These are phyloP conservation scores for Brettanomyces naardenensis DNA, from an alignment of 805 yeast species.

Conservation along the genomic window DNA sequence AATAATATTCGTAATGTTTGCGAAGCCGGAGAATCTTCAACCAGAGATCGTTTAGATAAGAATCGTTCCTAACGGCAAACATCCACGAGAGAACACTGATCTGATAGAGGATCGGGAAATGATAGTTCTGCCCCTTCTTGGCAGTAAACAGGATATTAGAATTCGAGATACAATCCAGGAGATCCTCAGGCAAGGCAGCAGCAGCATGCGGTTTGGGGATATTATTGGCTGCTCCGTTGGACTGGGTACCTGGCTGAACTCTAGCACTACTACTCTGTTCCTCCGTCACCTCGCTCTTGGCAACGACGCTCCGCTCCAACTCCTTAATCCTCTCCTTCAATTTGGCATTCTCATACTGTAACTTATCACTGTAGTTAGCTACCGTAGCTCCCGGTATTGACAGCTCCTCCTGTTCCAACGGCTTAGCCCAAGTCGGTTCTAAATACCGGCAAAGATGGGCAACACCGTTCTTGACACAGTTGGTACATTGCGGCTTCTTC, in stretches of 20 bases:
- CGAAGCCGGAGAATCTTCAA: constrained; percentile 27
- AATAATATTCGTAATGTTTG: constrained; percentile 29
- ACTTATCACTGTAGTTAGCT: constrained; percentile 7
- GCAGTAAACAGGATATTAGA: constrained; percentile 30
- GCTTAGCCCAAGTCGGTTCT: constrained; percentile 55
- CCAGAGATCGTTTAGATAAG: constrained; percentile 48
- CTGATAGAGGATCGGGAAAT: constrained; percentile 30
- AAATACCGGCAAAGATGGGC: constrained; percentile 49
- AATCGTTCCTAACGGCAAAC: constrained; percentile 52
- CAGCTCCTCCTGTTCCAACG: constrained; percentile 26
- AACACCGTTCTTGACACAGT: constrained; percentile 50
- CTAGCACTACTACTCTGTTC: neutral
- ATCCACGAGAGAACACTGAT: constrained; percentile 49
- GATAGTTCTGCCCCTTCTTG: constrained; percentile 25
- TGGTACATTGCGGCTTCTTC: constrained; percentile 47
- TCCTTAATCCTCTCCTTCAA: constrained; percentile 20
- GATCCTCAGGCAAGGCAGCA: constrained; percentile 14
- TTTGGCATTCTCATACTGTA: constrained; percentile 16
- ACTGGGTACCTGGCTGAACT: neutral
- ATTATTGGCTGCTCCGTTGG: neutral
- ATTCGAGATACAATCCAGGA: constrained; percentile 26
- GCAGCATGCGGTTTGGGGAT: constrained; percentile 1
- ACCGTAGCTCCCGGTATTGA: constrained; percentile 16
- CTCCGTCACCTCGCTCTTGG: neutral
- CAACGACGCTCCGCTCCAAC: constrained; percentile 18